These are phyloP conservation scores for Cadophora sp. DNA, from an alignment of 2,329 filamentous ascomycete genomes.

Conservation along the genomic window DNA sequence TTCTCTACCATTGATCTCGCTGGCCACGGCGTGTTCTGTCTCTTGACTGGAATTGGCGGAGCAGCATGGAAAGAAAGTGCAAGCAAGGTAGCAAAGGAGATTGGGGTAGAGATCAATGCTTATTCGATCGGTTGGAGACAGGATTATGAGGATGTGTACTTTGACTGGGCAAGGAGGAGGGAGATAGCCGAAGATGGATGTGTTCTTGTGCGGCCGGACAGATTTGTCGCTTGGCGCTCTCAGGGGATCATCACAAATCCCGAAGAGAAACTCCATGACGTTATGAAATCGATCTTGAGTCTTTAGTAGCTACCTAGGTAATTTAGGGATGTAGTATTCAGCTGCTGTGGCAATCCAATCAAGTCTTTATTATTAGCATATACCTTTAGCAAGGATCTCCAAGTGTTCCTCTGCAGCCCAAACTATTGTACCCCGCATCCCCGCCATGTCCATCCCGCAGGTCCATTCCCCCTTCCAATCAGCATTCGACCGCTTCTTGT, in stretches of 20 bases:
- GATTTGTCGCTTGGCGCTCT: conserved; percentile 44
- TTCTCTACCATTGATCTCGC: conserved; percentile 66
- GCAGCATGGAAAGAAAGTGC: conserved; percentile 60
- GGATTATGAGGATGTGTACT: conserved; percentile 68
- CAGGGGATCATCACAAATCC: conserved; percentile 19
- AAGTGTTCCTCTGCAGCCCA: neutral
- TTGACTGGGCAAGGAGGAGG: conserved; percentile 61
- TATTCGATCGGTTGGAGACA: conserved; percentile 63
- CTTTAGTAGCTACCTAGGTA: neutral
- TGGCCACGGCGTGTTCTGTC: conserved; percentile 58
- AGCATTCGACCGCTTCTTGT: conserved; percentile 18
- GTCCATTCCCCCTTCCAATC: conserved; percentile 14
- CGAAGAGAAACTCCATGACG: conserved; percentile 26
- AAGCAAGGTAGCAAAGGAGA: conserved; percentile 44
- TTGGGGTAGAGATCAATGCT: conserved; percentile 55
- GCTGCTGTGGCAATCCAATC: neutral
- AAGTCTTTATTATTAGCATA: accelerated
- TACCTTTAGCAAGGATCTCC: neutral
- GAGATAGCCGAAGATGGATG: conserved; percentile 64
- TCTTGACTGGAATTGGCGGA: conserved; percentile 63
- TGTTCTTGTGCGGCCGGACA: conserved; percentile 64
- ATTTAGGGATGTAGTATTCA: too few species aligned
- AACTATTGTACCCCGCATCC: conserved; percentile 14
- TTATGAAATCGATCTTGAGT: conserved; percentile 32
- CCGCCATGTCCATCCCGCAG: neutral